Base-by-base conservation (phyloP, 371 early-diverging fungal species). In the Mortierella sp. region DNA sequence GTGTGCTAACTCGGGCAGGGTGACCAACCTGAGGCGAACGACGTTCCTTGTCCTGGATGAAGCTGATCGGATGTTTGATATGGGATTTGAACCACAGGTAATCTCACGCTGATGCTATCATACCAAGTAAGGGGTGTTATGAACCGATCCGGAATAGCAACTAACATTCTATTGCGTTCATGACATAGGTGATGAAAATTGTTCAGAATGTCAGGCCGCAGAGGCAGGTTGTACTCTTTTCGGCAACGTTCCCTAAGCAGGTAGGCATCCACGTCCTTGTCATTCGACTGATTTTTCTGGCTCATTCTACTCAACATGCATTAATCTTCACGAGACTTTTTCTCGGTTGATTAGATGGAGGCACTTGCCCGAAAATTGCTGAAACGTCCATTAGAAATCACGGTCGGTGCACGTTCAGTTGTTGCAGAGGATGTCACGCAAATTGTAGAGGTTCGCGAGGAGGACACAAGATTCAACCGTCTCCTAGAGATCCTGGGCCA, bases 11-110 rank as follows among this genome's bases (percentile, higher is more conserved):
- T 89, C 93, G 27, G 99, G 97, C 49, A 89, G 95, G 62, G 96
- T 96, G n/a, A 96, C 97, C 24, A 98, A 96, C 70, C 85, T 99
- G 64, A 83, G 83, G 50, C 87, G 98, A 38, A 95, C 96, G 54
- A 98, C 98, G 0, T 98, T 97, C 80, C 67, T 99, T 79, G 99
- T 99, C 4, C 89, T 99, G 52, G 99, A 99, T 83, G 99, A 99
- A 86, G 96, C 97, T 3, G 98, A 98, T 82, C 90, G 95, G 68
- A 95, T 97, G 92, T 94, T 95, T 81, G 99, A 98, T 83, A 93
- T 98, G 93, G 99, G 99, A 21, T 99, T 99, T 78, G 98, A 97
- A 73, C 98, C 96, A 41, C 99, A 99, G 82, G 90, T 90, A 79
- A 64, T 16, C 23, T 24, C 9, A 7, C 4, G 23, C 7, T 23